Conservation (phyloP, 148 eudicot species). For the Talinum fruticosum region DNA sequence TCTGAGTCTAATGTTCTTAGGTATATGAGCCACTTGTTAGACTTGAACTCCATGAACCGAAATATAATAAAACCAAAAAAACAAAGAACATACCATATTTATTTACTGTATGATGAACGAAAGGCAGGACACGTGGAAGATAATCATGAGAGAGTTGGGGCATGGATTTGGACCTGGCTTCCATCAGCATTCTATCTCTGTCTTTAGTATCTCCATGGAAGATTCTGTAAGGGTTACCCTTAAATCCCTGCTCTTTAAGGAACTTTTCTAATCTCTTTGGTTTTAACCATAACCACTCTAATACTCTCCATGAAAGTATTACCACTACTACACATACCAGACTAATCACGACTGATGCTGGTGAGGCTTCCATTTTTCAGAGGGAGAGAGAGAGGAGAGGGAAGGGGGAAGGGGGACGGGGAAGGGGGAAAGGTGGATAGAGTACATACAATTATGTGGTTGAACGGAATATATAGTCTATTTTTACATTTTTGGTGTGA, state of each 20-base stretch:
- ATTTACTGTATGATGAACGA: constrained; percentile 13
- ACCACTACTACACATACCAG: neutral
- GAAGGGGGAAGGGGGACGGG: neutral
- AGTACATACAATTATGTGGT: neutral
- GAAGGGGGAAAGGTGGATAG: neutral
- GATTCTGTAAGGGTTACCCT: constrained; percentile 34
- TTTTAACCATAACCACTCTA: constrained; percentile 39
- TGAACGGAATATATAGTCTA: no score
- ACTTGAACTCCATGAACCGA: no score
- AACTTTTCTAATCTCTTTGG: constrained; percentile 37
- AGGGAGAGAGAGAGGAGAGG: neutral
- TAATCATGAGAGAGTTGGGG: constrained; percentile 6
- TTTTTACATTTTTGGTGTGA: no score
- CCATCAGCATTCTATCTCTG: constrained; percentile 12
- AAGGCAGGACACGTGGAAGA: constrained; percentile 17
- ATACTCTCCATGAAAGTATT: constrained; percentile 12
- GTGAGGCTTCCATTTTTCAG: neutral
- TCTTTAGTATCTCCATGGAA: constrained; percentile 36
- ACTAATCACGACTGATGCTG: neutral
- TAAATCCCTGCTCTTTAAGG: constrained; percentile 36
- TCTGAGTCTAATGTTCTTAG: no score
- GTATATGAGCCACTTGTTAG: no score
- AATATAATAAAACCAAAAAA: neutral
- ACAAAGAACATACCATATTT: constrained; percentile 14
- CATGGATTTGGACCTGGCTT: constrained; percentile 21